A percentile compares a stretch with the other conserved stretches of the same genome.
Evolutionary conservation across 2,329 filamentous ascomycete species (phyloP).

Genomic region (Alternaria solani): DNA sequence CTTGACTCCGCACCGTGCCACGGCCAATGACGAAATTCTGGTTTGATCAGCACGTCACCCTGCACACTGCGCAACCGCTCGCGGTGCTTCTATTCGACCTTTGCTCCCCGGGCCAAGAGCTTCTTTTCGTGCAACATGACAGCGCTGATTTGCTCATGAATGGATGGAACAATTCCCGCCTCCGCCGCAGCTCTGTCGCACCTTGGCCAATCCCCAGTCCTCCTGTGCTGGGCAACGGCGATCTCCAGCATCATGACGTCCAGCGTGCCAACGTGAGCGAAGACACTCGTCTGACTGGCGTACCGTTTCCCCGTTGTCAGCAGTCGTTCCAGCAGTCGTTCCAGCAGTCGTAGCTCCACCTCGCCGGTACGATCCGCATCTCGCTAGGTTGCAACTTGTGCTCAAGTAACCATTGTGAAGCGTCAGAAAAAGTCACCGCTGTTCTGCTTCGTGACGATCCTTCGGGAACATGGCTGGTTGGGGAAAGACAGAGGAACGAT

Average conservation of each 20-base stretch:
- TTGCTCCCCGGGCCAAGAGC: conserved; percentile 22
- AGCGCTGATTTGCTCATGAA: conserved; percentile 3
- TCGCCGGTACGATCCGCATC: conserved; percentile 22
- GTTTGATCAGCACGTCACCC: conserved; percentile 35
- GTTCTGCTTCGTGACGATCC: conserved; percentile 32
- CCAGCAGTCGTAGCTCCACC: conserved; percentile 17
- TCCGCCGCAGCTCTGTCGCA: conserved; percentile 11
- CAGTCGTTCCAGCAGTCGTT: too few relatives aligned
- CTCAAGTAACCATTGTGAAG: neutral
- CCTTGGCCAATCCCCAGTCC: conserved; percentile 4
- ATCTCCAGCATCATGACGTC: conserved; percentile 37
- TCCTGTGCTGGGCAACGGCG: conserved; percentile 23
- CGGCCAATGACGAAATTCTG: conserved; percentile 18
- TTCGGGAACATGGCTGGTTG: conserved; percentile 19
- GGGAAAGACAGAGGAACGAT: conserved; percentile 3
- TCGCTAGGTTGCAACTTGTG: conserved; percentile 16
- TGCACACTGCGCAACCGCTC: conserved; percentile 18
- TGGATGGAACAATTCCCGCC: conserved; percentile 14
- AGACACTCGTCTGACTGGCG: conserved; percentile 20
- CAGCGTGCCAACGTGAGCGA: conserved; percentile 18
- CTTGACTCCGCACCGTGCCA: conserved; percentile 8
- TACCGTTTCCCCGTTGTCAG: conserved; percentile 13
- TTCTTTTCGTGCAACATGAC: conserved; percentile 8
- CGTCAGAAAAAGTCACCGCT: conserved; percentile 26
- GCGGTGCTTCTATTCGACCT: conserved; percentile 22